Conservation (phyloP, 352 stramenopile genomes). For the Paralagenidium karlingii region DNA sequence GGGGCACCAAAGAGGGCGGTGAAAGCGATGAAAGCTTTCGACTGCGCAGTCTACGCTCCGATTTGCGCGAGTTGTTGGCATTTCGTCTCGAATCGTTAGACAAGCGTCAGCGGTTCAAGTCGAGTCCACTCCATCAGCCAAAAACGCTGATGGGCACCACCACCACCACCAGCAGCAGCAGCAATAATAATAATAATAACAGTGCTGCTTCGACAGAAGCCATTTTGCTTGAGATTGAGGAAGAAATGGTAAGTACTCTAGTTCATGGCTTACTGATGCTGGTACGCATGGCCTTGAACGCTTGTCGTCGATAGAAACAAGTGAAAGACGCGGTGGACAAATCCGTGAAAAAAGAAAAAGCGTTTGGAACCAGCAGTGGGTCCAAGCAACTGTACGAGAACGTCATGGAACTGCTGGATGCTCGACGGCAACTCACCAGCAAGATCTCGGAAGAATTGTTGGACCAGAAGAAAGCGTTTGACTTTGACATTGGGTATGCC, state of each 20-base stretch:
- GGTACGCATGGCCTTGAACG: conserved; percentile 1
- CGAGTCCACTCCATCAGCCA: too few species aligned
- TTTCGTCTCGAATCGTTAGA: conserved; percentile 32
- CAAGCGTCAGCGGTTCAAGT: neutral
- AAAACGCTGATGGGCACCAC: too few species aligned
- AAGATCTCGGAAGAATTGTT: conserved; percentile 61
- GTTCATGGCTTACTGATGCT: neutral
- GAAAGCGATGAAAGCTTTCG: conserved; percentile 23
- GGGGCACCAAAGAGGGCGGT: conserved; percentile 19
- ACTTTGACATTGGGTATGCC: conserved; percentile 36
- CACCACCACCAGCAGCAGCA: neutral
- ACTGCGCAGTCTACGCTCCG: conserved; percentile 40
- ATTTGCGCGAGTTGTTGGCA: conserved; percentile 42
- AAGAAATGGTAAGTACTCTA: conserved; percentile 19
- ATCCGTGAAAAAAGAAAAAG: conserved; percentile 51
- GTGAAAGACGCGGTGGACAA: conserved; percentile 46
- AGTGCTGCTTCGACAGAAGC: conserved; percentile 5
- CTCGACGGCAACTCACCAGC: conserved; percentile 47
- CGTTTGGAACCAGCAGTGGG: conserved; percentile 20
- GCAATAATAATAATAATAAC: conserved; percentile 7
- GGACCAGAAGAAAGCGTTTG: conserved; percentile 43
- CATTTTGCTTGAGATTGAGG: conserved; percentile 8
- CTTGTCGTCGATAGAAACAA: conserved; percentile 16
- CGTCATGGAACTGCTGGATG: conserved; percentile 54
- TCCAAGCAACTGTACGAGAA: conserved; percentile 6